A percentile compares a stretch with the other conserved stretches of the same genome.
Conservation (phyloP, 306 rosid species). For the Purshia tridentata region DNA sequence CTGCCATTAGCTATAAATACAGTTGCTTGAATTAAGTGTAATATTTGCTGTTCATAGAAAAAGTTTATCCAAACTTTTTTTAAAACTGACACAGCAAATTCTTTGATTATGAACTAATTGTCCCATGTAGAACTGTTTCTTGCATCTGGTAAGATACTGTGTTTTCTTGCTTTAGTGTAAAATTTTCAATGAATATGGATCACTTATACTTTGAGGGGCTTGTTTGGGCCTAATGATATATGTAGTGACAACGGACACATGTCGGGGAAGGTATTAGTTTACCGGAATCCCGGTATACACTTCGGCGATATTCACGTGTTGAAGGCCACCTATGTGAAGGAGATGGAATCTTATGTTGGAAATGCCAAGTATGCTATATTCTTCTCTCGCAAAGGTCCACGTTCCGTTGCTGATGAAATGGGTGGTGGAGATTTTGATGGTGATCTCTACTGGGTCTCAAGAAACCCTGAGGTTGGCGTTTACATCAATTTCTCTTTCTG, state of each 20-base stretch:
- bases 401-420: constrained; percentile 79
- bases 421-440: constrained; percentile 93
- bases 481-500: neutral
- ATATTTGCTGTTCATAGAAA: neutral
- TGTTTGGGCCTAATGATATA: neutral
- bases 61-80: too few species aligned
- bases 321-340: constrained; percentile 49
- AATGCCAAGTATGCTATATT: constrained; percentile 70
- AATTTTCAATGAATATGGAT: neutral
- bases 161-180: neutral
- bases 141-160: neutral
- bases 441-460: constrained; percentile 79
- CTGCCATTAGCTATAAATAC: neutral
- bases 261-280: constrained; percentile 68
- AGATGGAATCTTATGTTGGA: constrained; percentile 55
- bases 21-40: neutral
- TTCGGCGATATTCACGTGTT: constrained; percentile 76
- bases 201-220: neutral
- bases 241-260: constrained; percentile 63
- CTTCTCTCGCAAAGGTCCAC: constrained; percentile 74
- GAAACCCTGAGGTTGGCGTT: constrained; percentile 56
- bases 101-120: neutral
- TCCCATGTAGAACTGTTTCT: neutral
- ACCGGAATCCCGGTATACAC: constrained; percentile 79
- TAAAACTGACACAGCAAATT: too few species aligned